phyloP scores from a whole-genome alignment of 2,329 filamentous ascomycete species.

The Xylariaceae sp. region DNA sequence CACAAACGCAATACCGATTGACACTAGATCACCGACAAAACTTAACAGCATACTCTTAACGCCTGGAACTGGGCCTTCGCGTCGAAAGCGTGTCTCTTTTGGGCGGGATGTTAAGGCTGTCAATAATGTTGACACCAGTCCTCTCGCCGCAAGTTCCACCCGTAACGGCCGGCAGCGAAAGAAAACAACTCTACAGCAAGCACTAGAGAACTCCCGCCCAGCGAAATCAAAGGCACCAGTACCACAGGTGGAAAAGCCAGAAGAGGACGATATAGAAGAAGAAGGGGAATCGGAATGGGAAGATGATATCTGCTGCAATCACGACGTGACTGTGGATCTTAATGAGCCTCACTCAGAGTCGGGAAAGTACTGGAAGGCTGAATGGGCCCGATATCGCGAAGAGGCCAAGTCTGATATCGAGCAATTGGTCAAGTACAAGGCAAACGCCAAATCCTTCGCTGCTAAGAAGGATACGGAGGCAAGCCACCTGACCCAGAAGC shows the following conservation, averaged over 20 bases:
- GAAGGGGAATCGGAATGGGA: slow-evolving; percentile 68
- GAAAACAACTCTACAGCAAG: slow-evolving; percentile 39
- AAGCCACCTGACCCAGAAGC: slow-evolving; percentile 67
- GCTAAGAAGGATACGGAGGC: slow-evolving; percentile 79
- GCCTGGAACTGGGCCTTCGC: slow-evolving; percentile 65
- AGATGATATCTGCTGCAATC: slow-evolving; percentile 57
- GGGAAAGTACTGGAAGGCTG: slow-evolving; percentile 80
- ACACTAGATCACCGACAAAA: slow-evolving; percentile 55
- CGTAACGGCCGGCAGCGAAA: slow-evolving; percentile 31
- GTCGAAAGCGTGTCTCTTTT: slow-evolving; percentile 71
- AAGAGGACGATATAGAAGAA: slow-evolving; percentile 51
- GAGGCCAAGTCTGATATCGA: slow-evolving; percentile 77
- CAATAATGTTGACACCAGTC: slow-evolving; percentile 37
- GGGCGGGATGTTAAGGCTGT: slow-evolving; percentile 60
- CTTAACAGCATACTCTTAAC: slow-evolving; percentile 68
- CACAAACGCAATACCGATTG: slow-evolving; percentile 35
- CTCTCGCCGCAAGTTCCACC: slow-evolving; percentile 28
- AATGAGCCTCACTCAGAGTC: slow-evolving; percentile 78
- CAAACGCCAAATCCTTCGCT: slow-evolving; percentile 79
- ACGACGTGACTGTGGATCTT: slow-evolving; percentile 72
- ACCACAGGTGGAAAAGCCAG: slow-evolving; percentile 35
- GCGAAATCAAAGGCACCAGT: slow-evolving; percentile 26
- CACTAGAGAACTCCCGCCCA: slow-evolving; percentile 41
- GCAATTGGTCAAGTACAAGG: slow-evolving; percentile 80
- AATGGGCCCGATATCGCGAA: slow-evolving; percentile 76